A percentile compares a stretch with the other conserved stretches of the same genome.
These are phyloP conservation scores for Tulasnella sp. DNA, from an alignment of 768 basidiomycete species.

Conservation along the genomic window DNA sequence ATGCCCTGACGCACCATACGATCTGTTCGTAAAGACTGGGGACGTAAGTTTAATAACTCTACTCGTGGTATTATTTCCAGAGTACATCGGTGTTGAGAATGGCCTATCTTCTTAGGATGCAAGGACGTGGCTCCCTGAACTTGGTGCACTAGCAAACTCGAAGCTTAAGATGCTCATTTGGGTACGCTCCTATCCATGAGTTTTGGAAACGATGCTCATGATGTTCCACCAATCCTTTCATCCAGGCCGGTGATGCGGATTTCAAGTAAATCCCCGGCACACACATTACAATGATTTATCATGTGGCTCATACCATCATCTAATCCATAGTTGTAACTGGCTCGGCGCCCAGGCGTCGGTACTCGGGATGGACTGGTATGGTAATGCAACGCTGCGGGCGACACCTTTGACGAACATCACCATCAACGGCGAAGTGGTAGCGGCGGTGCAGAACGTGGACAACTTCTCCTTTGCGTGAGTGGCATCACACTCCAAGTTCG, in stretches of 20 bases:
- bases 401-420: constrained; percentile 44
- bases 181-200: constrained; percentile 32
- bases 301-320: background rate
- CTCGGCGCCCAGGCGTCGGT: constrained; percentile 33
- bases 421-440: constrained; percentile 41
- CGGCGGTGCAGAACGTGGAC: constrained; percentile 52
- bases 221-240: background rate
- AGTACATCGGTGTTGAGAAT: too few relatives aligned
- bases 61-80: too few relatives aligned
- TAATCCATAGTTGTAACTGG: constrained; percentile 22
- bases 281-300: background rate
- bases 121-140: constrained; percentile 42
- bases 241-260: constrained; percentile 17
- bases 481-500: background rate
- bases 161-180: constrained; percentile 35
- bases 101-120: constrained; percentile 34
- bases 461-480: constrained; percentile 60
- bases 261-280: constrained; percentile 1
- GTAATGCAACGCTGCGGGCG: constrained; percentile 13
- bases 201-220: background rate
- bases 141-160: constrained; percentile 38
- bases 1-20: constrained; percentile 38
- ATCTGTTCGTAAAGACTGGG: constrained; percentile 40
- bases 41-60: constrained; percentile 34
- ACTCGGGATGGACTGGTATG: constrained; percentile 23